phyloP scores from a whole-genome alignment of 2,329 filamentous ascomycete species.

The Whalleya microplaca region DNA sequence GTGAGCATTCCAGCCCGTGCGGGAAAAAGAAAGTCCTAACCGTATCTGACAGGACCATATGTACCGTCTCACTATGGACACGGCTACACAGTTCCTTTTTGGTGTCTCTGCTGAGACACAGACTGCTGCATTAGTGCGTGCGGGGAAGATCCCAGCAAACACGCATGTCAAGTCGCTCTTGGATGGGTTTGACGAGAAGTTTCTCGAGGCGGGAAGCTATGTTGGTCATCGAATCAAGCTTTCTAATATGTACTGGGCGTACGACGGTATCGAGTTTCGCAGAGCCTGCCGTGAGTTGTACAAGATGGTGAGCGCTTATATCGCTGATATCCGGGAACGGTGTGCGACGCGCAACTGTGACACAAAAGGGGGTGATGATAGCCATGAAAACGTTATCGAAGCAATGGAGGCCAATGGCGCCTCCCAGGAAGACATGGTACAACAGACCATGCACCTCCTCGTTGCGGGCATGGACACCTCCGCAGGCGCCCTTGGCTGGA shows the following conservation, averaged over 20 bases:
- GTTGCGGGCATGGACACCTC: constrained; percentile 12
- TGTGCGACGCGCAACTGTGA: not conserved
- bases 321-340: constrained; percentile 3
- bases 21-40: too few species aligned
- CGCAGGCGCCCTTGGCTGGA: constrained; percentile 3
- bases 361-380: not conserved
- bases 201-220: constrained; percentile 5
- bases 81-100: constrained; percentile 11
- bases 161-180: constrained; percentile 8
- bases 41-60: constrained; percentile 1
- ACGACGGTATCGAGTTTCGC: constrained; percentile 3
- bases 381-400: constrained; percentile 2
- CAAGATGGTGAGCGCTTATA: constrained; percentile 9
- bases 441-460: constrained; percentile 10
- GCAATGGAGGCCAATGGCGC: constrained; percentile 11
- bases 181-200: constrained; percentile 7
- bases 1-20: not conserved
- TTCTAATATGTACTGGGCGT: constrained; percentile 11
- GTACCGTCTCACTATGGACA: constrained; percentile 12
- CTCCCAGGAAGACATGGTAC: constrained; percentile 6
- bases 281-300: constrained; percentile 5
- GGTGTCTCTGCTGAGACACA: constrained; percentile 7
- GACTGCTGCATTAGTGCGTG: constrained; percentile 9
- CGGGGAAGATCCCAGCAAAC: constrained; percentile 6
- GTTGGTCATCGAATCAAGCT: constrained; percentile 10